These are phyloP conservation scores for Dimocarpus longan DNA, from an alignment of 345 rosid species.

Conservation along the genomic window DNA sequence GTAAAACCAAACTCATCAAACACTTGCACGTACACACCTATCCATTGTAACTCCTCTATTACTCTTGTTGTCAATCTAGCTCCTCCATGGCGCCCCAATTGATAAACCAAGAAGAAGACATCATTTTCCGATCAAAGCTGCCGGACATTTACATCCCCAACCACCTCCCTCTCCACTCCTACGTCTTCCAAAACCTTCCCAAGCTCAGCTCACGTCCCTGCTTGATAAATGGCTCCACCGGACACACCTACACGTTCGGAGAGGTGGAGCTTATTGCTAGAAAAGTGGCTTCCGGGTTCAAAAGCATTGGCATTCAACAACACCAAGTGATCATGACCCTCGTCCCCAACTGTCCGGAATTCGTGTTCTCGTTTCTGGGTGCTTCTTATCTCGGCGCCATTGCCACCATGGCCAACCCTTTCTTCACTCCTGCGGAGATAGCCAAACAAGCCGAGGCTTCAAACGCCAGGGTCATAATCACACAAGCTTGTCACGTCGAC, in stretches of 20 bases:
- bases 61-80: not conserved
- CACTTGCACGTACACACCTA: not conserved
- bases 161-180: constrained; percentile 73
- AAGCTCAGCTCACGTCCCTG: constrained; percentile 52
- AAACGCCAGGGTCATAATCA: constrained; percentile 52
- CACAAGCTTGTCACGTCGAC: constrained; percentile 54
- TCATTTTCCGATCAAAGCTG: constrained; percentile 75
- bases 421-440: constrained; percentile 75
- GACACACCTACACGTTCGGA: constrained; percentile 52
- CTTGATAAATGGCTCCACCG: constrained; percentile 73
- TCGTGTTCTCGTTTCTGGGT: constrained; percentile 74
- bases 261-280: constrained; percentile 79
- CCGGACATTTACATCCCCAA: constrained; percentile 77
- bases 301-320: constrained; percentile 53
- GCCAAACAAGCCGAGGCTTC: constrained; percentile 70
- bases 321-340: constrained; percentile 79
- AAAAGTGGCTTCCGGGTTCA: constrained; percentile 54
- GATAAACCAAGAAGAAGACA: constrained; percentile 32
- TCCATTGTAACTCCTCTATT: not conserved
- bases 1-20: not conserved
- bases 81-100: constrained; percentile 28
- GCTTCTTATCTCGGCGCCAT: constrained; percentile 71
- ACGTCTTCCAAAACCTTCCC: constrained; percentile 63
- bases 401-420: constrained; percentile 80
- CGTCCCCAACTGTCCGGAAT: constrained; percentile 69